Percentiles rank a stretch among this genome's conserved stretches.
Evolutionary conservation across 176 grass and related monocot genomes (phyloP).

Genomic region (Carex cristatella): DNA sequence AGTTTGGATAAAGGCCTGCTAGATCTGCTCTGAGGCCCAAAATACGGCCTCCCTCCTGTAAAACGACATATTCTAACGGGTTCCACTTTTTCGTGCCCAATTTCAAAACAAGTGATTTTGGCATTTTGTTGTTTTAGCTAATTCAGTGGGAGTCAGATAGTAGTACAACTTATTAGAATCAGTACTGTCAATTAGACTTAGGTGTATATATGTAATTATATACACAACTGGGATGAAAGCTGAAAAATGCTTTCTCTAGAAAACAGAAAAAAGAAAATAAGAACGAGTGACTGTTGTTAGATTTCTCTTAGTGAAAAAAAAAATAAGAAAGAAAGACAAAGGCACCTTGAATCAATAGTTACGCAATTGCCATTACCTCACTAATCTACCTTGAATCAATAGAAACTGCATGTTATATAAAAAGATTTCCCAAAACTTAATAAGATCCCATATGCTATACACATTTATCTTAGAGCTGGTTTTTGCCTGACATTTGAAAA

Average conservation of each 20-base stretch:
- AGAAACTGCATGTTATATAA: background rate
- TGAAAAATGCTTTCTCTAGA: background rate
- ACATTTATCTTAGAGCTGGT: conserved; percentile 45
- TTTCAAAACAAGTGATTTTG: background rate
- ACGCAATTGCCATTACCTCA: background rate
- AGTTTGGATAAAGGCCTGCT: too few relatives aligned
- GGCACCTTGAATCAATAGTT: background rate
- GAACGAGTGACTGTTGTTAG: background rate
- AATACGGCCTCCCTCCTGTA: too few relatives aligned
- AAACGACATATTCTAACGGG: too few relatives aligned
- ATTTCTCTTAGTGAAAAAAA: background rate
- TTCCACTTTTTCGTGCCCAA: background rate
- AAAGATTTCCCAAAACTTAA: conserved; percentile 16
- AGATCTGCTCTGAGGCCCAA: too few relatives aligned
- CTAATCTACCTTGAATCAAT: background rate
- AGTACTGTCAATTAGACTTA: background rate
- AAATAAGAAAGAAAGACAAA: background rate
- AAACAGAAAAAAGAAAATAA: too few relatives aligned
- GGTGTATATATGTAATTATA: background rate
- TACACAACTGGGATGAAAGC: background rate
- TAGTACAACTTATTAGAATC: too few relatives aligned
- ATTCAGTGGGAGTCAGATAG: background rate
- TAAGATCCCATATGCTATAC: background rate
- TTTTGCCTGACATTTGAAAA: conserved; percentile 44
- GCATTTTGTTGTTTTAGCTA: background rate